Percentiles rank a stretch among this genome's conserved stretches.
phyloP scores from a whole-genome alignment of 176 grass and related monocot species.

The Ananas comosus region DNA sequence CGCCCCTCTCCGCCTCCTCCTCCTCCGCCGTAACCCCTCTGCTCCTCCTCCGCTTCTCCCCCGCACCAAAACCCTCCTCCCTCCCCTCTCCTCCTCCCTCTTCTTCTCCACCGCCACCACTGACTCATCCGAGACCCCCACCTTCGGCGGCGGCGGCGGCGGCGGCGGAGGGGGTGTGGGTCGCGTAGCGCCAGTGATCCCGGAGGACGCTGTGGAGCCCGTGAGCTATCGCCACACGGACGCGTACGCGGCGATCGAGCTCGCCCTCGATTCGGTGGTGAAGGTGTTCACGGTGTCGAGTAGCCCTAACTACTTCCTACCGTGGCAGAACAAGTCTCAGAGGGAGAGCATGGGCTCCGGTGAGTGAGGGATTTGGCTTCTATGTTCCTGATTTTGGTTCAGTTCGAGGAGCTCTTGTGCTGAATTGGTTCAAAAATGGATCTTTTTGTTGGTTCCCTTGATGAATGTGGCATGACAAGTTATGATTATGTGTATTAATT shows the following conservation, averaged over 20 bases:
- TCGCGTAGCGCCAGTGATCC: slow-evolving; percentile 3
- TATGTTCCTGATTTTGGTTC: neutral
- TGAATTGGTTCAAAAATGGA: neutral
- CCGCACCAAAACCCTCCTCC: neutral
- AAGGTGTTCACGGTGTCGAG: slow-evolving; percentile 98
- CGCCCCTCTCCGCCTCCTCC: slow-evolving; percentile 9
- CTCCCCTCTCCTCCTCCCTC: slow-evolving; percentile 10
- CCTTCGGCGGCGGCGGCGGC: neutral
- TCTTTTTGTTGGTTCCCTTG: neutral
- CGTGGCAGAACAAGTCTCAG: slow-evolving; percentile 99
- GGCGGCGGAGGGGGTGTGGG: slow-evolving; percentile 4
- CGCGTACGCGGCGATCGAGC: slow-evolving; percentile 72
- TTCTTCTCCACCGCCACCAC: slow-evolving; percentile 16
- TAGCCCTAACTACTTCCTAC: slow-evolving; percentile 89
- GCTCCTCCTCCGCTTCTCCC: neutral
- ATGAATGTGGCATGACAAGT: too few species aligned
- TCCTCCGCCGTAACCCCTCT: neutral
- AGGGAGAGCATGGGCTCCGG: slow-evolving; percentile 95
- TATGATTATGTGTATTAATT: too few species aligned
- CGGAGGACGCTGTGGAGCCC: slow-evolving; percentile 16
- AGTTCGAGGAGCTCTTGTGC: neutral
- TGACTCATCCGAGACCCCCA: slow-evolving; percentile 18
- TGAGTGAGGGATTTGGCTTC: slow-evolving; percentile 11
- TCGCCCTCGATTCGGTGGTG: slow-evolving; percentile 89
- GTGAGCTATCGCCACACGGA: slow-evolving; percentile 42